phyloP scores from a whole-genome alignment of 2,329 filamentous ascomycete genomes.

The Paraphoma chrysanthemicola region DNA sequence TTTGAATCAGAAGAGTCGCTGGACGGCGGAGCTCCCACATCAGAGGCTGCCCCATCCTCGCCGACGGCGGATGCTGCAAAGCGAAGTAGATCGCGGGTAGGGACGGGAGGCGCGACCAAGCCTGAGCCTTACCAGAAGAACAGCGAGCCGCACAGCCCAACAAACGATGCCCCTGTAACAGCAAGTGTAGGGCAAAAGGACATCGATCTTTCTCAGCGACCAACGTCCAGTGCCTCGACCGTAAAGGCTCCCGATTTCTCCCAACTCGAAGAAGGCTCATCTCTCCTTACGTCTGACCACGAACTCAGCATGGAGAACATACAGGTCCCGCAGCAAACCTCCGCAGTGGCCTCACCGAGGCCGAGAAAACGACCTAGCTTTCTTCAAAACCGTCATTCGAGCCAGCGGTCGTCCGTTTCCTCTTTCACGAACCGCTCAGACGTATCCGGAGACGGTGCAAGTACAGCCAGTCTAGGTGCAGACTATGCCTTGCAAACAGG shows the following conservation, averaged over 20 bases:
- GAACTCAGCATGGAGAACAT: constrained; percentile 40
- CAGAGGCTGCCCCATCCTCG: constrained; percentile 50
- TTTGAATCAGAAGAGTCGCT: constrained; percentile 32
- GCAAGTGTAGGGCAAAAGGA: constrained; percentile 21
- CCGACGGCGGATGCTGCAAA: constrained; percentile 52
- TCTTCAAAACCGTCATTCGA: constrained; percentile 61
- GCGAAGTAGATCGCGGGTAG: constrained; percentile 29
- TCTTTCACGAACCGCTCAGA: constrained; percentile 63
- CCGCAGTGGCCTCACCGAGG: constrained; percentile 26
- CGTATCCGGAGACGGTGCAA: constrained; percentile 67
- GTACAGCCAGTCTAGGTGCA: constrained; percentile 75
- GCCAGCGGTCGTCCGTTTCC: constrained; percentile 65
- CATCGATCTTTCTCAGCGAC: constrained; percentile 33
- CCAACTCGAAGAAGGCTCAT: constrained; percentile 36
- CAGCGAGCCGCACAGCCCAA: constrained; percentile 3
- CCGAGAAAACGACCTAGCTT: constrained; percentile 61
- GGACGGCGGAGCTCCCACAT: constrained; percentile 35
- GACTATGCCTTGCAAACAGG: constrained; percentile 86
- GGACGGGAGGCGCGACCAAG: constrained; percentile 7
- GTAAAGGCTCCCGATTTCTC: constrained; percentile 47
- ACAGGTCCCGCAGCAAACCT: constrained; percentile 22
- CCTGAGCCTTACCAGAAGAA: neutral
- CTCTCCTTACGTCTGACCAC: constrained; percentile 35
- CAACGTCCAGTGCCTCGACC: constrained; percentile 49
- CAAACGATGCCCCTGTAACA: constrained; percentile 8